phyloP scores from a whole-genome alignment of 768 basidiomycete genomes.

The Scleroderma bovista region DNA sequence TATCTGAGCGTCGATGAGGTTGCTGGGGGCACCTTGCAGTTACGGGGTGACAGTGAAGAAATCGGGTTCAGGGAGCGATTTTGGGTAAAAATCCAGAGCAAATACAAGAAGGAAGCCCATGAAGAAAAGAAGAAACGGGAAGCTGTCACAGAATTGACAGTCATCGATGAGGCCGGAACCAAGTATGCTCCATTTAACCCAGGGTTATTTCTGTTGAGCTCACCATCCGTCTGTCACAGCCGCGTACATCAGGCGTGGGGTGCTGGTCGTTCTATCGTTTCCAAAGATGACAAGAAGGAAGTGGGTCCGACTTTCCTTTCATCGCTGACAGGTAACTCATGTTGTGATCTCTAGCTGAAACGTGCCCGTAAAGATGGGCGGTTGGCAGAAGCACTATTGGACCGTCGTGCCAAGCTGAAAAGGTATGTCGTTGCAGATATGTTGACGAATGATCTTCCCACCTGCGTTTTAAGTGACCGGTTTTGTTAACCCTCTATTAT shows the following conservation, averaged over 20 bases:
- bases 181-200: constrained; percentile 50
- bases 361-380: constrained; percentile 73
- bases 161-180: constrained; percentile 66
- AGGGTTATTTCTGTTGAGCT: neutral
- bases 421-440: constrained; percentile 41
- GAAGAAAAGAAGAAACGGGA: constrained; percentile 72
- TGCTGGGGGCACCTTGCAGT: constrained; percentile 71
- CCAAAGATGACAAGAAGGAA: constrained; percentile 66
- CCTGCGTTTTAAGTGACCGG: constrained; percentile 32
- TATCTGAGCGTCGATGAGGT: constrained; percentile 83
- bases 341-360: constrained; percentile 51
- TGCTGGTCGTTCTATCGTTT: constrained; percentile 67
- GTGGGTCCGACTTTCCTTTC: constrained; percentile 32
- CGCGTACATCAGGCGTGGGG: constrained; percentile 81
- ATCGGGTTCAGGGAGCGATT: constrained; percentile 85
- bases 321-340: constrained; percentile 1
- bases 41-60: constrained; percentile 81
- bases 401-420: constrained; percentile 78
- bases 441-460: constrained; percentile 3
- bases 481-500: constrained; percentile 33
- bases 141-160: constrained; percentile 41
- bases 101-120: constrained; percentile 79
- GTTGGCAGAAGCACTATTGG: constrained; percentile 73
- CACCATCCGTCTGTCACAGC: constrained; percentile 33
- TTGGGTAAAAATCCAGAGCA: constrained; percentile 84